phyloP scores from a whole-genome alignment of 192 early-diverging fungal genomes.

The Mortierella hygrophila region DNA sequence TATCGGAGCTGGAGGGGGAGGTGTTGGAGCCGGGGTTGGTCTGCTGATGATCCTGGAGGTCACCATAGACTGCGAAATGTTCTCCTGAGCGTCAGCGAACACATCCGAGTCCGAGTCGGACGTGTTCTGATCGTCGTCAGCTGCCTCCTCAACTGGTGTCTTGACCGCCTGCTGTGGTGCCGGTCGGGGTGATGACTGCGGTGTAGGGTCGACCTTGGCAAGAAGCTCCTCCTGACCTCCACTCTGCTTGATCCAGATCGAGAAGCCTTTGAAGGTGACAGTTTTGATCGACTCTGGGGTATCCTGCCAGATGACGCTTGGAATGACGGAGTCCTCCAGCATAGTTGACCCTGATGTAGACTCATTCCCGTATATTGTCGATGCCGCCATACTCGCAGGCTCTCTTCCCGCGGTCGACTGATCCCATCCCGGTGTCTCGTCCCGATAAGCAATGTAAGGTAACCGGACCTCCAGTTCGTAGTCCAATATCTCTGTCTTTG shows the following conservation, averaged over 20 bases:
- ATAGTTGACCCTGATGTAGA: slow-evolving; percentile 29
- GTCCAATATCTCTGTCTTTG: slow-evolving; percentile 33
- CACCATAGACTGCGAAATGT: slow-evolving; percentile 37
- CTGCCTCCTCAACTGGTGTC: neutral
- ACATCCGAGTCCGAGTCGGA: slow-evolving; percentile 51
- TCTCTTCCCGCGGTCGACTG: slow-evolving; percentile 30
- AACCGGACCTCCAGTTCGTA: slow-evolving; percentile 65
- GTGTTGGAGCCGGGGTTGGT: neutral
- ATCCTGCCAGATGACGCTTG: slow-evolving; percentile 52
- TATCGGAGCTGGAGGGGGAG: neutral
- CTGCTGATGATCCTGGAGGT: slow-evolving; percentile 16
- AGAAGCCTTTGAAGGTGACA: slow-evolving; percentile 62
- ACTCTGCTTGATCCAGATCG: slow-evolving; percentile 60
- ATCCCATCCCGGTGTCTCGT: slow-evolving; percentile 69
- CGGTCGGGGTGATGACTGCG: neutral
- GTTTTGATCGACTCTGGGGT: slow-evolving; percentile 64
- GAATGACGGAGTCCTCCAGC: slow-evolving; percentile 35
- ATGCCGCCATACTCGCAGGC: slow-evolving; percentile 20
- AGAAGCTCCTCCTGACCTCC: slow-evolving; percentile 10
- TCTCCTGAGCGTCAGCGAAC: slow-evolving; percentile 49
- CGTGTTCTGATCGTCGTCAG: slow-evolving; percentile 8
- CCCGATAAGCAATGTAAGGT: slow-evolving; percentile 65
- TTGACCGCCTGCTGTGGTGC: neutral
- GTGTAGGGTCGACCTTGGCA: neutral
- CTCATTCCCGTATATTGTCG: slow-evolving; percentile 20